Evolutionary conservation across 495 filamentous ascomycete genomes (phyloP), one percentile per base, ranked within the genome.

Genomic region (Daldinia loculata): DNA sequence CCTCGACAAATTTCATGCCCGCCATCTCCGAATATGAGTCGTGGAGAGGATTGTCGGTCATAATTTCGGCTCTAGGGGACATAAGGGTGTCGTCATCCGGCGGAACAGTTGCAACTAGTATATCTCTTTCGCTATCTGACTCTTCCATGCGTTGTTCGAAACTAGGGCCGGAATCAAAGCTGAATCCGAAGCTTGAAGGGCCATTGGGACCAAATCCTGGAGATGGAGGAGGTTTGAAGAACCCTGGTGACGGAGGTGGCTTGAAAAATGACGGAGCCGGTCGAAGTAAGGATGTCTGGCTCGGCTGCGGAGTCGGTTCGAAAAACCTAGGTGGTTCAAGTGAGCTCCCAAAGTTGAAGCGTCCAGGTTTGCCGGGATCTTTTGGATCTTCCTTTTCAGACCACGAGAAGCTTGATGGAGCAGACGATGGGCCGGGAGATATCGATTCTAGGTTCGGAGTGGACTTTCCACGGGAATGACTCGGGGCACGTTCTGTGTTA

Each of bases 361-460:
- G 80, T 15, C 77, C 76, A 7, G 27, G 36, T 24, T 70, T 70
- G 43, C 73, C 72, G 3, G 60, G 65, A 43, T 82, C 78, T 11
- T 71, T 76, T 26, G 80, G 79, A 27, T 82, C 79, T 56, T 82
- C 80, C 61, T 78, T 81, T 66, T 82, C 83, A 6, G 79, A 74
- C 84, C 84, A 86, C 4, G 83, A 83, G 56, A 85, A 84, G 60
- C 76, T 84, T 1, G 84, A 84, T 2, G 87, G 87, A 0, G 87
- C 87, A 15, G 87, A 89, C 14, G 86, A 87, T 2, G 87, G 87
- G 0, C 87, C 87, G 0, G 87, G 85, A 2, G 84, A 85, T 22
- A 84, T 83, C 38, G 79, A 76, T 57, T 84, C 85, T 14, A 79
- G 67, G 56, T 78, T 81, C 7, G 81, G 77, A 1, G 75, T 83